phyloP scores from a whole-genome alignment of 371 early-diverging fungal genomes.

The Mycotypha africana region DNA sequence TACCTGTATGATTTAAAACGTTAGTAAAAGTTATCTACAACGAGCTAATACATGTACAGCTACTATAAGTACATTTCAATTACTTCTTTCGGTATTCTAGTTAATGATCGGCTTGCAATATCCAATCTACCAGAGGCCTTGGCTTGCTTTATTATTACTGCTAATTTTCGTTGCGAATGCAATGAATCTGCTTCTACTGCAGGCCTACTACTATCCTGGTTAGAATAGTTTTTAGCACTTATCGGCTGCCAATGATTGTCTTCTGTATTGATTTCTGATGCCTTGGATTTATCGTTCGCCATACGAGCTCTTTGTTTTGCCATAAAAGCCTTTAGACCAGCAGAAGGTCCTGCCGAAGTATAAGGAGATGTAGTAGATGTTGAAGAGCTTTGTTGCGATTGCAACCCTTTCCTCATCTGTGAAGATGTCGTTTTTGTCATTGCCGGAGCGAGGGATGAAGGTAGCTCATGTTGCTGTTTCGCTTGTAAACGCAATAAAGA shows the following conservation, averaged over 20 bases:
- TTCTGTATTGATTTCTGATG: too few species aligned
- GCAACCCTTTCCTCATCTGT: too few species aligned
- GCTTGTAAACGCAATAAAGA: conserved; percentile 25
- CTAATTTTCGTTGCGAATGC: conserved; percentile 23
- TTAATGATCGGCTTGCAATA: conserved; percentile 60
- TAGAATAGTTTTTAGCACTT: too few species aligned
- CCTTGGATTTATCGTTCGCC: neutral
- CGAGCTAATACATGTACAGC: too few species aligned
- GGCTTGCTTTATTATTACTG: conserved; percentile 34
- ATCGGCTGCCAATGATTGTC: too few species aligned
- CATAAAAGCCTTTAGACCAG: conserved; percentile 44
- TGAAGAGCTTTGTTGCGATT: too few species aligned
- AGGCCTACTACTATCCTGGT: conserved; percentile 7
- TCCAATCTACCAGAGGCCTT: conserved; percentile 60
- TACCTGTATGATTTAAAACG: too few species aligned
- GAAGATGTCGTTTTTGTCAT: too few species aligned
- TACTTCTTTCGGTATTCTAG: conserved; percentile 59
- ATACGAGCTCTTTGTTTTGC: conserved; percentile 35
- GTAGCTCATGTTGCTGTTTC: too few species aligned
- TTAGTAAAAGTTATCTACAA: too few species aligned
- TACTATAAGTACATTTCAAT: conserved; percentile 45
- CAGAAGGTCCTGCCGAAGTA: conserved; percentile 18
- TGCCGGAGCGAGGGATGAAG: too few species aligned
- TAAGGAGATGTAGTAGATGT: too few species aligned
- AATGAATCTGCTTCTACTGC: conserved; percentile 13